phyloP scores from a whole-genome alignment of 768 basidiomycete species.

The Mycena amicta region DNA sequence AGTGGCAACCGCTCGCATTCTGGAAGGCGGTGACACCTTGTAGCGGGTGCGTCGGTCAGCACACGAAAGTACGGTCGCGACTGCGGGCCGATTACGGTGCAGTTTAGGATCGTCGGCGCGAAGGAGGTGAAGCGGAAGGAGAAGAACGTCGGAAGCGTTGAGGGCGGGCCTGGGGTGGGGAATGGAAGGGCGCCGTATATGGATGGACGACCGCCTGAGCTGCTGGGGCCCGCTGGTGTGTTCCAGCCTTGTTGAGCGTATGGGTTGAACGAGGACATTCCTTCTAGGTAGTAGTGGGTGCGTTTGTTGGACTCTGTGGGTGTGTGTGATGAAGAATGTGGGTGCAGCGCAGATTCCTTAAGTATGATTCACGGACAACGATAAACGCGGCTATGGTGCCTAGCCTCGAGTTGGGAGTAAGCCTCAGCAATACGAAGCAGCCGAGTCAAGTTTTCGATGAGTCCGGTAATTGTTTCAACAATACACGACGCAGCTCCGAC shows the following conservation, averaged over 20 bases:
- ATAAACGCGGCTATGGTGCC: not conserved
- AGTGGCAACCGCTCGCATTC: constrained; percentile 35
- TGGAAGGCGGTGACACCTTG: constrained; percentile 41
- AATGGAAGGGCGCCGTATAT: constrained; percentile 23
- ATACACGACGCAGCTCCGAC: not conserved
- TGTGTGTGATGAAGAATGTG: not conserved
- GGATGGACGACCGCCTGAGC: constrained; percentile 5
- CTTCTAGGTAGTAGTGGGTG: not conserved
- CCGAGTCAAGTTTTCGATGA: not conserved
- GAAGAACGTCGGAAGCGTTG: constrained; percentile 13
- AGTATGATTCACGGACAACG: not conserved
- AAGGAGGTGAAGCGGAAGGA: constrained; percentile 21
- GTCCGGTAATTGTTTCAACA: not conserved
- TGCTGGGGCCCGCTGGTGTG: not conserved
- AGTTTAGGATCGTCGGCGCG: constrained; percentile 36
- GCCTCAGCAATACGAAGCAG: too few species aligned
- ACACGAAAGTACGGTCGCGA: constrained; percentile 42
- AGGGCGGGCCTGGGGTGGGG: constrained; percentile 4
- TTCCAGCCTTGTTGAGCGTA: constrained; percentile 2
- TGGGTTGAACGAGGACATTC: not conserved
- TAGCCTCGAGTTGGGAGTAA: not conserved
- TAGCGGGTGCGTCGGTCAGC: constrained; percentile 35
- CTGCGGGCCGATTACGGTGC: constrained; percentile 41
- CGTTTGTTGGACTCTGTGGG: not conserved
- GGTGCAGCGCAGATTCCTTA: not conserved